Evolutionary conservation across 2,329 filamentous ascomycete species (phyloP).

Genomic region (Cadophora gregata): DNA sequence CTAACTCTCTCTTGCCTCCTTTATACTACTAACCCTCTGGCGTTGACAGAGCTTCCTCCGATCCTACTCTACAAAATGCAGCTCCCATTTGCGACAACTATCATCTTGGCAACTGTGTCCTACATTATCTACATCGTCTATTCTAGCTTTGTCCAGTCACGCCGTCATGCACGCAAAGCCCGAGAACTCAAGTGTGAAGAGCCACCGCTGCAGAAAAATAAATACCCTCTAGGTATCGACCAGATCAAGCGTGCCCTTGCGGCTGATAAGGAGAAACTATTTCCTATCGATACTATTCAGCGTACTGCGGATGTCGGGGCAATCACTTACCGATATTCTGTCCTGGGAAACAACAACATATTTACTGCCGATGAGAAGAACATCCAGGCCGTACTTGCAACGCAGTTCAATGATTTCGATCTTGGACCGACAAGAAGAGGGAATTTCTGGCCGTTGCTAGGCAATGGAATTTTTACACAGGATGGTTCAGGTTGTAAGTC

Average conservation of each 20-base stretch:
- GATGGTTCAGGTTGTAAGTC: slow-evolving; percentile 38
- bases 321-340: slow-evolving; percentile 37
- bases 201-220: slow-evolving; percentile 33
- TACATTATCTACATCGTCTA: slow-evolving; percentile 33
- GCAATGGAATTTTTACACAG: slow-evolving; percentile 43
- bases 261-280: slow-evolving; percentile 35
- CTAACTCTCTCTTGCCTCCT: not conserved
- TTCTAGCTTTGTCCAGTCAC: slow-evolving; percentile 27
- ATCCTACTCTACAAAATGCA: slow-evolving; percentile 8
- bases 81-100: slow-evolving; percentile 5
- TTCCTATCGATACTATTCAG: slow-evolving; percentile 42
- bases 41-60: not conserved
- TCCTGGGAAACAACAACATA: slow-evolving; percentile 32
- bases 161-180: slow-evolving; percentile 33
- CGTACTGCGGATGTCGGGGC: slow-evolving; percentile 44
- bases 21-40: not conserved
- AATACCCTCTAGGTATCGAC: slow-evolving; percentile 40
- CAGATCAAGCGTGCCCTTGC: slow-evolving; percentile 35
- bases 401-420: slow-evolving; percentile 58
- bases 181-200: slow-evolving; percentile 39
- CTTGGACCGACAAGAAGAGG: slow-evolving; percentile 59
- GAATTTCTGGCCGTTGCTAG: slow-evolving; percentile 51
- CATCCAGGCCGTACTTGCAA: slow-evolving; percentile 60
- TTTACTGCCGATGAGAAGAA: slow-evolving; percentile 50
- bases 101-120: slow-evolving; percentile 18